Conservation (phyloP, 345 rosid species). For the Salix purpurea region DNA sequence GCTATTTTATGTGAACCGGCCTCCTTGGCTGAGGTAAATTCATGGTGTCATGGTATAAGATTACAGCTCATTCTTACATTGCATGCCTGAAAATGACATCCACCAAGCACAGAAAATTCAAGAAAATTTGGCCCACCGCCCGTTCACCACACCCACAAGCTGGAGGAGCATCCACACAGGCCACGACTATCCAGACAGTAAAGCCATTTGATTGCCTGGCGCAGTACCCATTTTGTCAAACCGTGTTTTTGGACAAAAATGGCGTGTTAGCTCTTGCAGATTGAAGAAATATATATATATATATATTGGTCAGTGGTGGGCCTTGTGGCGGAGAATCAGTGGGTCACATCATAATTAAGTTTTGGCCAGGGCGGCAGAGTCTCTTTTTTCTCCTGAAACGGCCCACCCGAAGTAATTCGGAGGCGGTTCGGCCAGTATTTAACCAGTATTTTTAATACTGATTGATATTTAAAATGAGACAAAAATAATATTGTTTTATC, state of each 20-base stretch:
- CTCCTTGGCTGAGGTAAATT: not conserved
- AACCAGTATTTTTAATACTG: no score
- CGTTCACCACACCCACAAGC: no score
- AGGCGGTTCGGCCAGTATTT: no score
- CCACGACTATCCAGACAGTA: not conserved
- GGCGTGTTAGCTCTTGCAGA: no score
- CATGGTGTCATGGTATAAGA: not conserved
- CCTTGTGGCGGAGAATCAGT: no score
- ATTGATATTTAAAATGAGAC: no score
- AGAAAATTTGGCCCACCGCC: not conserved
- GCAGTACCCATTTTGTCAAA: not conserved
- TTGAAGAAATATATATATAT: not conserved
- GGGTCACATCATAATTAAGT: no score
- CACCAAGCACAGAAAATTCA: not conserved
- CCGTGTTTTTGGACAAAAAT: no score
- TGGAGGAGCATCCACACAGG: not conserved
- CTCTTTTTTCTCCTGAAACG: not conserved
- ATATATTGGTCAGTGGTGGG: no score
- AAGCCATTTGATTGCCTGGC: not conserved
- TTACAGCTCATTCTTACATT: not conserved
- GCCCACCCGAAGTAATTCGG: no score
- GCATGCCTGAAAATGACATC: not conserved
- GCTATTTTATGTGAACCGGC: no score
- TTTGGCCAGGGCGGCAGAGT: not conserved
- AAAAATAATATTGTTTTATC: no score